phyloP scores from a whole-genome alignment of 768 basidiomycete species.

The Rhodocollybia butyracea region DNA sequence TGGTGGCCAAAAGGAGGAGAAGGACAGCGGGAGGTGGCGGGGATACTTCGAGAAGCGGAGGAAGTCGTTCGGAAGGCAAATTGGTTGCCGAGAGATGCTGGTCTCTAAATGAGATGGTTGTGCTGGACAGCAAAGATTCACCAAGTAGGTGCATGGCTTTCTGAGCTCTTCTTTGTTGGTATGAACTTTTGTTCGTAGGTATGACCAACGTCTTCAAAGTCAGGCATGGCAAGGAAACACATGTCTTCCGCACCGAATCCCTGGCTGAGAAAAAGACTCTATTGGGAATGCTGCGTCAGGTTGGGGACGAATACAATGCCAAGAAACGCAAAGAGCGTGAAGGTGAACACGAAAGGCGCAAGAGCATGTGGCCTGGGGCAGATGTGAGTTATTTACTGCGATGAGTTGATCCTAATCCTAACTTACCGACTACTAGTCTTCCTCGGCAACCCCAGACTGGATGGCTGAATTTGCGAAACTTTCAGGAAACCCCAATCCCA shows the following conservation, averaged over 20 bases:
- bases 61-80: slow-evolving; percentile 59
- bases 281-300: slow-evolving; percentile 82
- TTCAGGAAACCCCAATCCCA: slow-evolving; percentile 27
- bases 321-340: slow-evolving; percentile 92
- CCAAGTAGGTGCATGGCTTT: slow-evolving; percentile 53
- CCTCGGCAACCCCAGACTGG: slow-evolving; percentile 63
- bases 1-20: slow-evolving; percentile 79
- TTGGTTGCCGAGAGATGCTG: slow-evolving; percentile 93
- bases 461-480: slow-evolving; percentile 64
- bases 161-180: neutral
- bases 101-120: slow-evolving; percentile 90
- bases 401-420: neutral
- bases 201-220: slow-evolving; percentile 99
- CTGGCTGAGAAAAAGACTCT: slow-evolving; percentile 83
- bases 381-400: slow-evolving; percentile 21
- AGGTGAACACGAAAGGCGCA: slow-evolving; percentile 86
- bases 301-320: slow-evolving; percentile 86
- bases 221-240: slow-evolving; percentile 87
- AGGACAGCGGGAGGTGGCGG: slow-evolving; percentile 48
- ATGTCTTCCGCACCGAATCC: slow-evolving; percentile 87
- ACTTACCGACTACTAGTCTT: neutral
- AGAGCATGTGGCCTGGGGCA: slow-evolving; percentile 65
- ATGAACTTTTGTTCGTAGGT: slow-evolving; percentile 27
- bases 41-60: slow-evolving; percentile 34
- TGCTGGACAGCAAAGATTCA: slow-evolving; percentile 94